Percentiles rank a stretch among this genome's conserved stretches.
phyloP scores from a whole-genome alignment of 2,329 filamentous ascomycete species.

The Ustulina deusta region DNA sequence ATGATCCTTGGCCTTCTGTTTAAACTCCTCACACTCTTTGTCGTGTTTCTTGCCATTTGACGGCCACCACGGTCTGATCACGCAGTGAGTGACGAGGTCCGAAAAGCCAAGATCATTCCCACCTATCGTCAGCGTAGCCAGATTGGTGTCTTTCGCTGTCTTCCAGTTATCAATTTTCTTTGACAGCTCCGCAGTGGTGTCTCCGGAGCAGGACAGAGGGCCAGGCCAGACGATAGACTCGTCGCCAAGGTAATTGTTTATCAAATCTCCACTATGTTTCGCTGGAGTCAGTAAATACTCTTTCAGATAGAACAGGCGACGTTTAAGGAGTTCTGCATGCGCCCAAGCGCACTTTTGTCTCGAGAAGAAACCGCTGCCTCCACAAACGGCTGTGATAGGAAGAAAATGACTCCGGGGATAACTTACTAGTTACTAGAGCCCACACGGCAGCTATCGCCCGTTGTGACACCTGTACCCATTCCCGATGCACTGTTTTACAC shows the following conservation, averaged over 20 bases:
- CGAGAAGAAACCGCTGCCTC: too few species aligned
- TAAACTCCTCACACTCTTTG: background rate
- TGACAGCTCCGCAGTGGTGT: background rate
- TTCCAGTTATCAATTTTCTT: background rate
- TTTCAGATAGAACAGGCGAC: too few species aligned
- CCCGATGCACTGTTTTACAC: too few species aligned
- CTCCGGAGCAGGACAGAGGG: background rate
- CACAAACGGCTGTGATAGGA: too few species aligned
- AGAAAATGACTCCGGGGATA: too few species aligned
- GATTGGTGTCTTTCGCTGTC: background rate
- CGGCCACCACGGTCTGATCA: background rate
- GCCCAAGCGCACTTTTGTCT: too few species aligned
- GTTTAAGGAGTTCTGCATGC: too few species aligned
- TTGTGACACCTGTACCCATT: background rate
- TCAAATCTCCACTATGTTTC: background rate
- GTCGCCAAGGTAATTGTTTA: background rate
- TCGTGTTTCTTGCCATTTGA: background rate
- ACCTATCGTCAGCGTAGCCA: background rate
- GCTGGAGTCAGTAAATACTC: too few species aligned
- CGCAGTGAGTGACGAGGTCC: background rate
- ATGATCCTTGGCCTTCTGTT: background rate
- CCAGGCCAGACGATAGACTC: background rate
- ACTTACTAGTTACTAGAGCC: background rate
- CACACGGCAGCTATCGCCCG: background rate
- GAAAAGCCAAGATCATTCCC: background rate